Evolutionary conservation across 345 rosid genomes (phyloP), one percentile per base, ranked within the genome.

Genomic region (Eucalyptus fibrosa): DNA sequence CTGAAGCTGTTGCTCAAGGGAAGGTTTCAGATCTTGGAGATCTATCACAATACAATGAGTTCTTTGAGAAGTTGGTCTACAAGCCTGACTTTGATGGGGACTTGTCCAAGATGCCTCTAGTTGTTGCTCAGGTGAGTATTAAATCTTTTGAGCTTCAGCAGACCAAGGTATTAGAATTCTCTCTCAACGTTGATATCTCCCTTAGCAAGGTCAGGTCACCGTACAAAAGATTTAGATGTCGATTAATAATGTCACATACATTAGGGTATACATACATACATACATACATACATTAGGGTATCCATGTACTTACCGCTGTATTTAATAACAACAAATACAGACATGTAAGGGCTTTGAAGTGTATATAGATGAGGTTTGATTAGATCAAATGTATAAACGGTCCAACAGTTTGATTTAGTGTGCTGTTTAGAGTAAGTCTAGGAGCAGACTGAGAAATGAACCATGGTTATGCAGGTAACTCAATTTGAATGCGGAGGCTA

Each of bases 401-500:
- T 77, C 47, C 85, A 40, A 77, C 85, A 77, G 47, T 77, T 77
- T 37, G 83, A 77, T 77, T 77, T 37, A 77, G 85, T 77, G 85
- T 77, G 24, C 30, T 40, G 30, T 77, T 77, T 40, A 77, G 85
- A 77, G 83, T 40, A 77, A 77, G 47, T 77, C 3, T 77, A 40
- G 47, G 9, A 40, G 85, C 47, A 21, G 44, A 40, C 85, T 77
- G 50, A 53, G 30, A 32, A 77, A 67, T 55, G 62, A 82, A 13
- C 62, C 69, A 18, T 30, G 87, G 47, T 44, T 82, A 50, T 91
- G 88, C 88, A 94, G 98, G 96, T 94, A 91, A 96, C 98, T 14
- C 90, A 51, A 92, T 96, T 96, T 91, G 94, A 92, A 14, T 96
- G 97, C 88, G 98, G 98, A 91, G 94, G 97, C 30, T 95, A 92